Evolutionary conservation across 202 grass and related monocot species (phyloP), one percentile per base, ranked within the genome.

Genomic region (Schoenoplectus tabernaemontani): DNA sequence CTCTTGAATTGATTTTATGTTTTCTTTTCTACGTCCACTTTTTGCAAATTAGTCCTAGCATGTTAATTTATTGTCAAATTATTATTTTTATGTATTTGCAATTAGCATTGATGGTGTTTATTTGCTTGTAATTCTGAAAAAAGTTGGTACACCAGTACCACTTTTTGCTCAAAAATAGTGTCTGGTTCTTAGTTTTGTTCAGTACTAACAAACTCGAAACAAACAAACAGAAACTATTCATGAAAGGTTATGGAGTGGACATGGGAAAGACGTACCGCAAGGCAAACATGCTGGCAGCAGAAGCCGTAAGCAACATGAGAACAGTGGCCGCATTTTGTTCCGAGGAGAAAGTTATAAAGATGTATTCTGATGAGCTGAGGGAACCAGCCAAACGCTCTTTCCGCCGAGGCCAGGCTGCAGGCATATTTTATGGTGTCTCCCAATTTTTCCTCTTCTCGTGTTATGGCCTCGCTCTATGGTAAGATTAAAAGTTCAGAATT

Each of bases 391-490:
- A 86, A 69, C 79, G 78, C 37, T 98, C 95, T 15, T 98, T 98
- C 82, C 86, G 91, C 32, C 88, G 95, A 34, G 95, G 95, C 17
- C 95, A 98, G 86, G 82, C 84, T 46, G 95, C 95, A 7, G 95
- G 95, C 1, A 69, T 98, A 26, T 98, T 98, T 51, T 98, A 94
- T 2, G 95, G 95, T 30, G 91, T 98, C 50, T 98, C 95, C 11
- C 95, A 98, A 68, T 98, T 94, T 83, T 98, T 98, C 76, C 95
- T 98, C 78, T 98, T 98, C 86, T 85, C 95, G 1, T 94, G 91
- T 1, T 98, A 98, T n/a, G 95, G 86, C 3, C 57, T 98, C 48
- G 95, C 95, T 2, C 59, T 98, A 58, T 98, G 95, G 95, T 98
- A 83, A 82, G 57, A 30, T 0, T 33, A 47, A 53, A 53, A 53